Conservation (phyloP, 2,329 filamentous ascomycete genomes). For the Fusarium tricinctum region DNA sequence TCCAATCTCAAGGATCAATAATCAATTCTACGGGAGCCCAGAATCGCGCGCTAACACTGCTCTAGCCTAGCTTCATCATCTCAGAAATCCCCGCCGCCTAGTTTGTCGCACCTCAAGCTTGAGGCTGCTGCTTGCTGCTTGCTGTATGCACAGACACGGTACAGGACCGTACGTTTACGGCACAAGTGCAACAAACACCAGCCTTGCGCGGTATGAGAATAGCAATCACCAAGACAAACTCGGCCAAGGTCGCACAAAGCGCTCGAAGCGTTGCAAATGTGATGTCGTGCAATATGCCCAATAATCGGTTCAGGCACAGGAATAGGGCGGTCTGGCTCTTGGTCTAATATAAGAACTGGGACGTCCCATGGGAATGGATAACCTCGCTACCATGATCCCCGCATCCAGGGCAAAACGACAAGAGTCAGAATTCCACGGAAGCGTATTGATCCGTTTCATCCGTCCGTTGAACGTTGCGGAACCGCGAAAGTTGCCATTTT, state of each 20-base stretch:
- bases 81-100: constrained; percentile 14
- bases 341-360: constrained; percentile 18
- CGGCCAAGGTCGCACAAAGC: constrained; percentile 15
- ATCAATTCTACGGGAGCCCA: constrained; percentile 29
- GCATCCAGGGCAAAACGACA: constrained; percentile 22
- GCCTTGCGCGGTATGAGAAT: constrained; percentile 26
- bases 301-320: constrained; percentile 28
- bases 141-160: not conserved
- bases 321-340: constrained; percentile 31
- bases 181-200: constrained; percentile 11
- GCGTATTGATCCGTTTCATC: constrained; percentile 24
- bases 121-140: constrained; percentile 1
- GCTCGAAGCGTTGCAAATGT: constrained; percentile 2
- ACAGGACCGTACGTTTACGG: constrained; percentile 3
- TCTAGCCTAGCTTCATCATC: constrained; percentile 14
- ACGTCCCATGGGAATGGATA: constrained; percentile 40
- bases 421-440: constrained; percentile 2
- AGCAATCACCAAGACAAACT: constrained; percentile 14
- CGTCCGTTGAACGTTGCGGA: constrained; percentile 10
- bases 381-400: constrained; percentile 31
- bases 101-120: constrained; percentile 17
- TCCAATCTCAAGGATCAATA: constrained; percentile 9
- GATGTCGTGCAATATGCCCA: not conserved
- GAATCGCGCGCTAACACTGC: constrained; percentile 33
- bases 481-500: constrained; percentile 6